A percentile compares a stretch with the other conserved stretches of the same genome.
phyloP scores from a whole-genome alignment of 768 basidiomycete species.

The Trametes cingulata region DNA sequence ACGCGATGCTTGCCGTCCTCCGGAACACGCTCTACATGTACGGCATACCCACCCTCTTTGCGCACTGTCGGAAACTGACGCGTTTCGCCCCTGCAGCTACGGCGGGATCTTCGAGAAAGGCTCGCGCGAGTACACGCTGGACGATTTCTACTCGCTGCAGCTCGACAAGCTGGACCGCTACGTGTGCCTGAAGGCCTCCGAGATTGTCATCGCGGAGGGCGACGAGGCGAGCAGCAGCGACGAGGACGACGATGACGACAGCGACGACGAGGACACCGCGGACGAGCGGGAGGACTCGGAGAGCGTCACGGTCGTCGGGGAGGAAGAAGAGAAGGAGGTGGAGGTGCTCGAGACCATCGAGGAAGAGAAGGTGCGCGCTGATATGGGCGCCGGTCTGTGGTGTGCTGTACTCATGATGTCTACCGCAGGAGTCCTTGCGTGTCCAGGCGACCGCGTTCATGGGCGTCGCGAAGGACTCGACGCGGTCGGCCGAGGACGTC shows the following conservation, averaged over 20 bases:
- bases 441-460: conserved; percentile 53
- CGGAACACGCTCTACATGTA: conserved; percentile 86
- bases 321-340: conserved; percentile 28
- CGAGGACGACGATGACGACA: conserved; percentile 58
- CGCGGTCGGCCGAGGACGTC: conserved; percentile 66
- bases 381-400: neutral
- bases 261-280: conserved; percentile 50
- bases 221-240: conserved; percentile 64
- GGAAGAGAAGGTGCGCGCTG: conserved; percentile 24
- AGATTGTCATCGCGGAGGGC: conserved; percentile 60
- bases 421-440: conserved; percentile 39
- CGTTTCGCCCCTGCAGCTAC: conserved; percentile 49
- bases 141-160: conserved; percentile 81
- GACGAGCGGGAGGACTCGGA: conserved; percentile 34
- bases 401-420: too few relatives aligned
- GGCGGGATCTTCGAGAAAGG: conserved; percentile 88
- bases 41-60: conserved; percentile 29
- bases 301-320: conserved; percentile 27
- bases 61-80: neutral
- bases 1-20: conserved; percentile 84
- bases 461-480: conserved; percentile 61
- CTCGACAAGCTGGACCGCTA: conserved; percentile 86
- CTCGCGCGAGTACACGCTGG: conserved; percentile 82
- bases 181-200: conserved; percentile 69
- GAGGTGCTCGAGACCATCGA: conserved; percentile 28